Conservation (phyloP, 2,329 filamentous ascomycete genomes). For the Pseudocercospora pini-densiflorae region DNA sequence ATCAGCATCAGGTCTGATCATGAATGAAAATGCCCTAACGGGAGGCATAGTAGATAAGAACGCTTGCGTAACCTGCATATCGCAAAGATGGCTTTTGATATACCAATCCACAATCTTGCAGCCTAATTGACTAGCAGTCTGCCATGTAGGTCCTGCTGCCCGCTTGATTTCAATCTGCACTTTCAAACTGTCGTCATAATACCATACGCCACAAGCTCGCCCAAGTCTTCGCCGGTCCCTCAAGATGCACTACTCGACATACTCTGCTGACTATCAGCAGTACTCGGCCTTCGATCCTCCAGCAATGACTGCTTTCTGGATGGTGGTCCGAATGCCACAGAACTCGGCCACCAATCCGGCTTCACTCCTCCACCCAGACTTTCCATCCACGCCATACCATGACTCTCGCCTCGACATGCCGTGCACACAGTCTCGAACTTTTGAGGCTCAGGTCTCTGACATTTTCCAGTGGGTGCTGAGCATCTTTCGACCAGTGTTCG, state of each 20-base stretch:
- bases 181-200: not conserved
- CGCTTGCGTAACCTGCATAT: not conserved
- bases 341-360: slow-evolving; percentile 11
- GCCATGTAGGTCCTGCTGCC: not conserved
- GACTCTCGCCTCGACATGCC: not conserved
- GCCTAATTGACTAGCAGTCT: not conserved
- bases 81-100: not conserved
- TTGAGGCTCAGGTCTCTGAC: not conserved
- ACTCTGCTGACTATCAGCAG: slow-evolving; percentile 3
- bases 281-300: not conserved
- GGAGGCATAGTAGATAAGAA: not conserved
- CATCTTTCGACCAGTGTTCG: slow-evolving; percentile 11
- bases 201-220: not conserved
- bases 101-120: not conserved
- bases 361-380: not conserved
- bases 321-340: not conserved
- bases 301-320: not conserved
- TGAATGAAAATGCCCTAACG: not conserved
- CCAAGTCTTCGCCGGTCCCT: not conserved
- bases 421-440: slow-evolving; percentile 2
- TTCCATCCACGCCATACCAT: not conserved
- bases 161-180: not conserved
- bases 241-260: not conserved
- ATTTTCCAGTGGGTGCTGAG: not conserved
- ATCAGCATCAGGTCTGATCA: not conserved